phyloP scores from a whole-genome alignment of 2,329 filamentous ascomycete species.

The Epichloe scottii region DNA sequence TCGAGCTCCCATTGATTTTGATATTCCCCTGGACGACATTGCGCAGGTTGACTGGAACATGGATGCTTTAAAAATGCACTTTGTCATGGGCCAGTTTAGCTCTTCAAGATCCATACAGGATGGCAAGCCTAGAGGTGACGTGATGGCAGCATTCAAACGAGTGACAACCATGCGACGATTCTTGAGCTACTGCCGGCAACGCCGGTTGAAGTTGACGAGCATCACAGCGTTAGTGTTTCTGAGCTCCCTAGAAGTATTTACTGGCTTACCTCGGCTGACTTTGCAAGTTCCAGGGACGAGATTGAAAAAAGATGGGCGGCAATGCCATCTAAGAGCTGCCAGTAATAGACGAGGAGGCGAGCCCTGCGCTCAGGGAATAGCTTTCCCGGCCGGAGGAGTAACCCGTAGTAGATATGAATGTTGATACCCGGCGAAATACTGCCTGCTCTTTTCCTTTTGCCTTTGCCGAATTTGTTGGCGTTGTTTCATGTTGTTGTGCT shows the following conservation, averaged over 20 bases:
- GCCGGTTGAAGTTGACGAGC: conserved; percentile 29
- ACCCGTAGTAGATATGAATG: background rate
- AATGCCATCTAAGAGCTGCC: conserved; percentile 23
- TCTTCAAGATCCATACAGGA: conserved; percentile 15
- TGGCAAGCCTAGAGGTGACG: conserved; percentile 27
- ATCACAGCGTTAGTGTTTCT: conserved; percentile 25
- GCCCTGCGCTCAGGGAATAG: conserved; percentile 14
- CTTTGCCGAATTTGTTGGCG: background rate
- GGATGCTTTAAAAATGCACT: conserved; percentile 28
- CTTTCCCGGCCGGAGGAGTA: conserved; percentile 8
- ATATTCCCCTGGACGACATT: conserved; percentile 34
- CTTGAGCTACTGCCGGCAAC: conserved; percentile 32
- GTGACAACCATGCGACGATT: conserved; percentile 40
- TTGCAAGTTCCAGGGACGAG: conserved; percentile 17
- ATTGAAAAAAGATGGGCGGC: conserved; percentile 23
- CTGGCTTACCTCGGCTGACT: conserved; percentile 9
- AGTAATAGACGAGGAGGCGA: conserved; percentile 15
- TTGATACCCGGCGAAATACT: background rate
- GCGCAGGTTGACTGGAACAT: conserved; percentile 31
- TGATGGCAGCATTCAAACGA: conserved; percentile 40
- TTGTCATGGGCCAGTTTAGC: conserved; percentile 23
- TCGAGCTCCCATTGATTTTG: conserved; percentile 37
- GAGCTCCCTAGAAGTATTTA: background rate
- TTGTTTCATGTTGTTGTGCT: background rate
- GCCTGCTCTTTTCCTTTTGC: background rate